Percentiles rank a stretch among this genome's conserved stretches.
phyloP scores from a whole-genome alignment of 2,329 filamentous ascomycete species.

The Colletotrichum sp. region DNA sequence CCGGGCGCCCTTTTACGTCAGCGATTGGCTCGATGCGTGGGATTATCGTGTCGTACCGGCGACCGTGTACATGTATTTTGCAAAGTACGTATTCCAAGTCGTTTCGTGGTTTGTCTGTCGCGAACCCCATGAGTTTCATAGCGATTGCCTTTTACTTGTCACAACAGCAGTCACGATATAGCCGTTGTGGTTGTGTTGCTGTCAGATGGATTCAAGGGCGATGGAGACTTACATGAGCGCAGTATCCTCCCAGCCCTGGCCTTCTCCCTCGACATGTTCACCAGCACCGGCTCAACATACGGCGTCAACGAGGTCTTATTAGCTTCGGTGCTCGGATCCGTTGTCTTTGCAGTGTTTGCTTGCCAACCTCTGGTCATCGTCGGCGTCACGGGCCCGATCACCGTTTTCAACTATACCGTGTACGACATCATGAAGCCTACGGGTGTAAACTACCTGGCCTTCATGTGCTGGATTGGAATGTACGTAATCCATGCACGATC shows the following conservation, averaged over 20 bases:
- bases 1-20: slow-evolving; percentile 77
- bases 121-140: too few relatives aligned
- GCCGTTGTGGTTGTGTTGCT: not conserved
- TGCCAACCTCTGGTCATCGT: slow-evolving; percentile 91
- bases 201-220: not conserved
- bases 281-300: slow-evolving; percentile 82
- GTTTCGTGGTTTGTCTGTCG: not conserved
- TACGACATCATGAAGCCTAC: slow-evolving; percentile 84
- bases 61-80: slow-evolving; percentile 94
- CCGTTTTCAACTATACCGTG: slow-evolving; percentile 93
- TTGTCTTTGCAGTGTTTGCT: slow-evolving; percentile 80
- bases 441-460: slow-evolving; percentile 82
- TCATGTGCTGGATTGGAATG: slow-evolving; percentile 92
- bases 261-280: slow-evolving; percentile 93
- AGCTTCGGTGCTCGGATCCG: slow-evolving; percentile 79
- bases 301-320: slow-evolving; percentile 93
- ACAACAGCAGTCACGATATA: not conserved
- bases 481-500: slow-evolving; percentile 51
- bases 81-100: slow-evolving; percentile 65
- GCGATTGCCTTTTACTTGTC: not conserved
- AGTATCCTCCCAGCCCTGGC: slow-evolving; percentile 88
- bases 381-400: slow-evolving; percentile 90
- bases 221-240: slow-evolving; percentile 18
- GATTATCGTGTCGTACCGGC: slow-evolving; percentile 88
- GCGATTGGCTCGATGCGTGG: slow-evolving; percentile 88